A percentile compares a stretch with the other conserved stretches of the same genome.
phyloP scores from a whole-genome alignment of 441 rosid genomes.

The Euphorbia schlechtendalii region DNA sequence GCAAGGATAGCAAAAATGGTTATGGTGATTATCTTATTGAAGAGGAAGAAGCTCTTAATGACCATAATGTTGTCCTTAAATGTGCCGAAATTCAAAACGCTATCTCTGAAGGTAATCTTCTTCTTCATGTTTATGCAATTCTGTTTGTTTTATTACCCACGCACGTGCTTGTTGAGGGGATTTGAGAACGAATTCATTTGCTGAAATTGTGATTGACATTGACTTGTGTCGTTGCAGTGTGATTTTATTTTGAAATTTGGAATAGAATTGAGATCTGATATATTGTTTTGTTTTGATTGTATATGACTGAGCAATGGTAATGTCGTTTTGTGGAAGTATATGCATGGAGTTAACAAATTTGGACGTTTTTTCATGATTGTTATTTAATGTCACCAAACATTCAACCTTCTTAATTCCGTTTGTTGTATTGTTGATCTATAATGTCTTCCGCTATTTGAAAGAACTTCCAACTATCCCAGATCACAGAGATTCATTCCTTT shows the following conservation, averaged over 20 bases:
- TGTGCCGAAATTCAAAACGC: slow-evolving; percentile 83
- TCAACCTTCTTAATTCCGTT: too few relatives aligned
- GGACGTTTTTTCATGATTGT: slow-evolving; percentile 6
- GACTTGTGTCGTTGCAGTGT: too few relatives aligned
- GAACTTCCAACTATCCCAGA: neutral
- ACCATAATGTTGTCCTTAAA: slow-evolving; percentile 61
- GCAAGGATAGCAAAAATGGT: slow-evolving; percentile 44
- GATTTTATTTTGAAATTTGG: neutral
- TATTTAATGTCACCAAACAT: too few relatives aligned
- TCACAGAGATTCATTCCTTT: neutral
- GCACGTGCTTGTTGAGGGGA: neutral
- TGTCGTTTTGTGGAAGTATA: slow-evolving; percentile 1
- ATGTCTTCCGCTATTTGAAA: too few relatives aligned
- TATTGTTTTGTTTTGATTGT: neutral
- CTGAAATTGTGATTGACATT: neutral
- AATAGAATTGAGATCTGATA: slow-evolving; percentile 7
- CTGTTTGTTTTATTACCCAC: neutral
- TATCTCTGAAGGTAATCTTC: slow-evolving; percentile 64
- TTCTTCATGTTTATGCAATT: neutral
- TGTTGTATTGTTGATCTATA: too few relatives aligned
- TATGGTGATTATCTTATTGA: slow-evolving; percentile 64
- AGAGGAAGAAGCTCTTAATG: slow-evolving; percentile 81
- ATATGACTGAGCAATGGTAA: neutral
- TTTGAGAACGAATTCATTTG: neutral
- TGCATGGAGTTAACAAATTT: neutral